Evolutionary conservation across 352 stramenopile species (phyloP).

Genomic region (Phytopythium mirpurense): DNA sequence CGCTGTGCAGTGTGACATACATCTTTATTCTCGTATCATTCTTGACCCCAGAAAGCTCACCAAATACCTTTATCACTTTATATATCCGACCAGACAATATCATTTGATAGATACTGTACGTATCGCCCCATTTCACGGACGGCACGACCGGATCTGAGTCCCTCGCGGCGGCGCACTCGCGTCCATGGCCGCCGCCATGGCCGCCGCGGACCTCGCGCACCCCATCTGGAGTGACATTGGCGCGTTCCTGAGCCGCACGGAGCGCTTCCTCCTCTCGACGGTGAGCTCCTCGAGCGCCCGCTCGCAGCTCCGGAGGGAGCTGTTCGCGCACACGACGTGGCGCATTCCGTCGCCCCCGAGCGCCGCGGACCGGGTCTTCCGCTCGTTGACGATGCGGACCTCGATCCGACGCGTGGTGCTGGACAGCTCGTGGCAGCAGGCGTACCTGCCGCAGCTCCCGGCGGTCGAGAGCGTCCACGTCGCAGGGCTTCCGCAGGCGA

Average conservation of each 20-base stretch:
- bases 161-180: too few species aligned
- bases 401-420: background rate
- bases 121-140: too few species aligned
- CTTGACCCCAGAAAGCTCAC: too few species aligned
- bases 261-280: conserved; percentile 4
- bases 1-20: too few species aligned
- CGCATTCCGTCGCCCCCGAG: background rate
- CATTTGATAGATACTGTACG: too few species aligned
- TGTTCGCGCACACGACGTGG: conserved; percentile 6
- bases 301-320: background rate
- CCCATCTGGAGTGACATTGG: conserved; percentile 1
- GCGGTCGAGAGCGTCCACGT: conserved; percentile 4
- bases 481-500: background rate
- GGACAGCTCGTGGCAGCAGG: conserved; percentile 5
- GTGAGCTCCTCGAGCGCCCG: background rate
- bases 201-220: conserved; percentile 1
- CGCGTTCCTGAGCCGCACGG: conserved; percentile 2
- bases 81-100: too few species aligned
- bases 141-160: conserved; percentile 4
- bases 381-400: background rate
- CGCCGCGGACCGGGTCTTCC: background rate
- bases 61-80: too few species aligned
- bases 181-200: background rate
- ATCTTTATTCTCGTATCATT: too few species aligned
- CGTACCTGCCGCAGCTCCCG: background rate